Percentiles rank a stretch among this genome's conserved stretches.
These are phyloP conservation scores for Ormosia semicastrata DNA, from an alignment of 306 rosid genomes.

Conservation along the genomic window DNA sequence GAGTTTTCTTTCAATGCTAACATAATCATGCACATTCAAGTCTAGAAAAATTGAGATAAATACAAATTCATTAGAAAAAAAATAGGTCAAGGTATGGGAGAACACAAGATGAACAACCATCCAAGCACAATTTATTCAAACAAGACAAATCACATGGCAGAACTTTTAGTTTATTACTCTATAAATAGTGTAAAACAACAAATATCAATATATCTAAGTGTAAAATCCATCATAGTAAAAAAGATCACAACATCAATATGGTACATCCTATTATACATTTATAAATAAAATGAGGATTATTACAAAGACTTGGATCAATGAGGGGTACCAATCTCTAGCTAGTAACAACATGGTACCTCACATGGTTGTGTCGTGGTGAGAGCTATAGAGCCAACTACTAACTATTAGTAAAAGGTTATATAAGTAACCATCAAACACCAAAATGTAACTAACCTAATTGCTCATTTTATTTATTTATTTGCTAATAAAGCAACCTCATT, in stretches of 20 bases:
- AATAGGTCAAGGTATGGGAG: too few relatives aligned
- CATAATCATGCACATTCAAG: too few relatives aligned
- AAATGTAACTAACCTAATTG: not conserved
- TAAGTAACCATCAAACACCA: not conserved
- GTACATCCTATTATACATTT: slow-evolving; percentile 19
- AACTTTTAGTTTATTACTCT: not conserved
- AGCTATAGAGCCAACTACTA: not conserved
- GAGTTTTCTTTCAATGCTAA: too few relatives aligned
- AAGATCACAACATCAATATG: slow-evolving; percentile 29
- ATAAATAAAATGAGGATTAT: not conserved
- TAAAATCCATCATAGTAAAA: not conserved
- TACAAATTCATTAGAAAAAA: too few relatives aligned
- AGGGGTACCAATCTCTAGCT: not conserved
- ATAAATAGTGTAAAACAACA: not conserved
- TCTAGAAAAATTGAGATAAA: too few relatives aligned
- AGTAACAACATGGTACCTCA: not conserved
- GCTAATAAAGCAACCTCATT: not conserved
- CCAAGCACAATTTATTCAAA: too few relatives aligned
- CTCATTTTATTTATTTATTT: not conserved
- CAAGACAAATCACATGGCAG: too few relatives aligned
- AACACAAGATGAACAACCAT: too few relatives aligned
- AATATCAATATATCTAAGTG: not conserved
- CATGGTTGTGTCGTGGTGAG: not conserved
- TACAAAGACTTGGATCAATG: not conserved
- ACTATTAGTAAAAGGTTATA: not conserved